These are phyloP conservation scores for Symbiodinium pilosum DNA, from an alignment of 73 alveolate species.

Conservation along the genomic window DNA sequence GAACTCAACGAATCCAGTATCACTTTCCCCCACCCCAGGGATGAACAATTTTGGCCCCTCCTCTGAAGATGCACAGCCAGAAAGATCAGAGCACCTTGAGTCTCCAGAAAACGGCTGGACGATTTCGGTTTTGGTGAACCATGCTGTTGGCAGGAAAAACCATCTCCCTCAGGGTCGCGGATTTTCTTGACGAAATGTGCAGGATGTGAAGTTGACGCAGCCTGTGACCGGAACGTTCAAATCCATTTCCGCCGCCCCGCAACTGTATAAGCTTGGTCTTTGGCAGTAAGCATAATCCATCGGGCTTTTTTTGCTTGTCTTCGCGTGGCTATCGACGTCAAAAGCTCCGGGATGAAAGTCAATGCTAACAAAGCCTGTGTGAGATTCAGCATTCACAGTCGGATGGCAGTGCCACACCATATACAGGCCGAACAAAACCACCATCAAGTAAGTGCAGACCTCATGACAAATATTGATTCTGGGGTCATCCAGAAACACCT, in stretches of 20 bases:
- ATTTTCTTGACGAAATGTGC: neutral
- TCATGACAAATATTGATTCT: neutral
- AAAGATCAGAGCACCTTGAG: neutral
- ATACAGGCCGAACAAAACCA: neutral
- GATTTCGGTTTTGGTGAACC: neutral
- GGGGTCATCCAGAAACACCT: neutral
- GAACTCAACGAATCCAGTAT: neutral
- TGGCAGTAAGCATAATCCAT: neutral
- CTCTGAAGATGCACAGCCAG: neutral
- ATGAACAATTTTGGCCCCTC: neutral
- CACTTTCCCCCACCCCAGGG: neutral
- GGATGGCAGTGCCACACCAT: neutral
- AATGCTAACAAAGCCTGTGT: neutral
- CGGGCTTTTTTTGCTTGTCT: neutral
- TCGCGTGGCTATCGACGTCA: neutral
- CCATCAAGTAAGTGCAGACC: neutral
- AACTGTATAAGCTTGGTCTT: neutral
- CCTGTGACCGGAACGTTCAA: neutral
- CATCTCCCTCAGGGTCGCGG: neutral
- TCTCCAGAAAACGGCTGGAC: neutral
- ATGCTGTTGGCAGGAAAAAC: neutral
- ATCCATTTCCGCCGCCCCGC: neutral
- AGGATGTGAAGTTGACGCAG: neutral
- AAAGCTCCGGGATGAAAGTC: neutral
- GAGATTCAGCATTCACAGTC: neutral